These are phyloP conservation scores for Begonia peltatifolia DNA, from an alignment of 306 rosid species.

Conservation along the genomic window DNA sequence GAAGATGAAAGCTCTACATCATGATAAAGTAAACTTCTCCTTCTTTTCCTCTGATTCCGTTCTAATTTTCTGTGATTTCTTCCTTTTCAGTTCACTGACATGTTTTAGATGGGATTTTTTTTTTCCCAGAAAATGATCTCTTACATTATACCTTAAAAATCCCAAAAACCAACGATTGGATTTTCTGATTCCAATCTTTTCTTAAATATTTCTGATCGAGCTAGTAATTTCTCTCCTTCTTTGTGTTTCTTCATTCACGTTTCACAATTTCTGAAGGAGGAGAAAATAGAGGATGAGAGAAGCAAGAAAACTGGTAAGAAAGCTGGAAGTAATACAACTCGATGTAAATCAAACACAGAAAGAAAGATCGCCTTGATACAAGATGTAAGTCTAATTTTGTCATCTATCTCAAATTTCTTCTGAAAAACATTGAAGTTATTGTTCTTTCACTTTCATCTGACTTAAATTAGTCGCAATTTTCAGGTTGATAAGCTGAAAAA, in stretches of 20 bases:
- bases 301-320: conserved; percentile 25
- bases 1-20: conserved; percentile 38
- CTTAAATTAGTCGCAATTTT: neutral
- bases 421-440: no score
- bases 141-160: no score
- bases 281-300: conserved; percentile 37
- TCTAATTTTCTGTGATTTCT: no score
- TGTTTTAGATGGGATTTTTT: no score
- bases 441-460: no score
- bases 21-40: conserved; percentile 36
- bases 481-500: conserved; percentile 90
- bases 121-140: no score
- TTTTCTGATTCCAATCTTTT: no score
- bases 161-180: no score
- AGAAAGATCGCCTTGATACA: conserved; percentile 66
- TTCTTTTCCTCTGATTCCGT: conserved; percentile 4
- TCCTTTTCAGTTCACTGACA: no score
- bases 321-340: conserved; percentile 30
- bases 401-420: no score
- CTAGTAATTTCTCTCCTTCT: conserved; percentile 3
- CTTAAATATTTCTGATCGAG: no score
- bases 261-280: conserved; percentile 20
- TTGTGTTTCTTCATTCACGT: conserved; percentile 15
- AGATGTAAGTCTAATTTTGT: conserved; percentile 37
- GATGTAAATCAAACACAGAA: conserved; percentile 58